phyloP scores from a whole-genome alignment of 1,284 basidiomycete species.

The Puccinia hordei region DNA sequence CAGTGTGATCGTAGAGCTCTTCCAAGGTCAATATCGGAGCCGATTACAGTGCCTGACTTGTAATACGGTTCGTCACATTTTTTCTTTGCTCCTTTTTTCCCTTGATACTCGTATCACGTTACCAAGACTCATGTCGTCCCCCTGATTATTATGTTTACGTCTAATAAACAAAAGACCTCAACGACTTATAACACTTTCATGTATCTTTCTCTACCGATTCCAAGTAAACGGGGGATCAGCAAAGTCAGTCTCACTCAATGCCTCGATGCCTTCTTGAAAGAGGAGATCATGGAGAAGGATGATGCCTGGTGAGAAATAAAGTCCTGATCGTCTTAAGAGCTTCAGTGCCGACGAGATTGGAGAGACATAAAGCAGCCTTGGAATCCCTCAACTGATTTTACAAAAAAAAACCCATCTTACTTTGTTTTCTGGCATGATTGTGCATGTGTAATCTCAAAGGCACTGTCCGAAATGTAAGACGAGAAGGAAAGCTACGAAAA shows the following conservation, averaged over 20 bases:
- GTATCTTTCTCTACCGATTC: slow-evolving; percentile 89
- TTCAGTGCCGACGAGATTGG: slow-evolving; percentile 53
- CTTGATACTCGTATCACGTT: background rate
- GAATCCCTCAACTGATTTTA: slow-evolving; percentile 51
- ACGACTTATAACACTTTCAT: slow-evolving; percentile 98
- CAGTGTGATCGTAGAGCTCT: slow-evolving; percentile 91
- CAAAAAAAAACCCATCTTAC: slow-evolving; percentile 11
- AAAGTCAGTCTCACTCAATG: slow-evolving; percentile 77
- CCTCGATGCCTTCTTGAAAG: slow-evolving; percentile 84
- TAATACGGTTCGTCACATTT: slow-evolving; percentile 68
- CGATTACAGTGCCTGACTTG: slow-evolving; percentile 87
- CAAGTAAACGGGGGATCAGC: slow-evolving; percentile 66
- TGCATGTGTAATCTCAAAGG: slow-evolving; percentile 63
- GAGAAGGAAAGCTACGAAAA: slow-evolving; percentile 78
- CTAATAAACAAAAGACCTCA: slow-evolving; percentile 70
- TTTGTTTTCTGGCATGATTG: background rate
- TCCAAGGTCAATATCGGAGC: slow-evolving; percentile 96
- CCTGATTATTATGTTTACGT: background rate
- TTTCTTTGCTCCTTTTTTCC: background rate
- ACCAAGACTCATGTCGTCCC: background rate
- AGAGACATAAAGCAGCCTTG: too few species aligned
- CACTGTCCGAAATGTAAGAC: slow-evolving; percentile 89
- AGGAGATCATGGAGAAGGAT: slow-evolving; percentile 87
- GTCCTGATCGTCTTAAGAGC: slow-evolving; percentile 33
- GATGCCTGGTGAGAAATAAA: slow-evolving; percentile 78